Conservation (phyloP, 106 monocot species). For the Ottelia alismoides region DNA sequence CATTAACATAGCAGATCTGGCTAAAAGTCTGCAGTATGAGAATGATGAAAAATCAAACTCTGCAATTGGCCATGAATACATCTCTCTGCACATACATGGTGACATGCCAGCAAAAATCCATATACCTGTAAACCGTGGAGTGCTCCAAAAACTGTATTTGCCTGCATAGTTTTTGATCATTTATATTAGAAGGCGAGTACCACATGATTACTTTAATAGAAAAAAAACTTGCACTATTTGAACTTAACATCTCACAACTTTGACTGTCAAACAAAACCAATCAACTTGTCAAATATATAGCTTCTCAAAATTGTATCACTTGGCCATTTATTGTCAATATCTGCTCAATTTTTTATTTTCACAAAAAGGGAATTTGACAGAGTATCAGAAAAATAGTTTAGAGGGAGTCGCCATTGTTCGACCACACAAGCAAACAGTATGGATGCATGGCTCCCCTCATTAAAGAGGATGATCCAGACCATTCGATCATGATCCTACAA, state of each 20-base stretch:
- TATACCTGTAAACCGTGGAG: slow-evolving; percentile 83
- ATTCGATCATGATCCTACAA: not conserved
- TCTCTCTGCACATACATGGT: not conserved
- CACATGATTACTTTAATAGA: not conserved
- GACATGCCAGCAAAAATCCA: not conserved
- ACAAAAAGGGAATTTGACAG: no score
- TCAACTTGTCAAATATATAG: not conserved
- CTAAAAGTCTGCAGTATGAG: slow-evolving; percentile 66
- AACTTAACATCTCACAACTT: not conserved
- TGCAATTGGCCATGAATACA: not conserved
- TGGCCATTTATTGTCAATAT: not conserved
- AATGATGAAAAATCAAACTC: not conserved
- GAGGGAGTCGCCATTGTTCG: no score
- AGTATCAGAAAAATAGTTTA: no score
- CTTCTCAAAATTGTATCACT: not conserved
- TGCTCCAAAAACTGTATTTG: slow-evolving; percentile 89
- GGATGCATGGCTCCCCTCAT: not conserved
- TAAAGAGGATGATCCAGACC: not conserved
- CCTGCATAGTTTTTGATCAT: slow-evolving; percentile 65
- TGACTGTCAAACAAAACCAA: not conserved
- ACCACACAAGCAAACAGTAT: no score
- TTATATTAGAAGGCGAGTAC: not conserved
- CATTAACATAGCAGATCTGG: slow-evolving; percentile 71
- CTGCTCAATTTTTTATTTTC: not conserved
- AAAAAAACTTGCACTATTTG: not conserved